Evolutionary conservation across 768 basidiomycete genomes (phyloP).

Genomic region (Peribolospora baueri): DNA sequence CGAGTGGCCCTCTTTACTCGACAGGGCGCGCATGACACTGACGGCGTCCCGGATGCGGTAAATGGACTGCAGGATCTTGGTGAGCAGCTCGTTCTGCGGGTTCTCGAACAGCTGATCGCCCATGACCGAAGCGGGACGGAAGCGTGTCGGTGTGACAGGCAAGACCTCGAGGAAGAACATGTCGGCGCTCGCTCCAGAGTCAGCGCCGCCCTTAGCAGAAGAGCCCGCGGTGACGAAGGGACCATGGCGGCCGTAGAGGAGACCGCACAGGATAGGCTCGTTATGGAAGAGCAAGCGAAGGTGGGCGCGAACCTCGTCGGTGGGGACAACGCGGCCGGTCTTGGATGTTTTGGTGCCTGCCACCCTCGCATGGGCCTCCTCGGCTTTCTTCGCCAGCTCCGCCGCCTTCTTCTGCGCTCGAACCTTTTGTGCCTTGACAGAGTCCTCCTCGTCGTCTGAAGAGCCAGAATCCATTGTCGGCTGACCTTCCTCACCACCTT

Average conservation of each 20-base stretch:
- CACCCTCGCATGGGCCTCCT: constrained; percentile 46
- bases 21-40: constrained; percentile 11
- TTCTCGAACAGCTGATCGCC: constrained; percentile 86
- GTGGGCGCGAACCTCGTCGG: constrained; percentile 85
- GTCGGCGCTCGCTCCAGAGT: constrained; percentile 41
- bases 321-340: constrained; percentile 57
- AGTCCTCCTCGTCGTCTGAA: constrained; percentile 29
- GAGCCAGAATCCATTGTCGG: constrained; percentile 24
- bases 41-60: constrained; percentile 34
- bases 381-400: constrained; percentile 42
- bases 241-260: constrained; percentile 83
- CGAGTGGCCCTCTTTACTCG: background rate
- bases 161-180: constrained; percentile 94
- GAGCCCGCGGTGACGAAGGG: constrained; percentile 17
- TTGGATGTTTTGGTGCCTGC: constrained; percentile 37
- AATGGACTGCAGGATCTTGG: constrained; percentile 53
- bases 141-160: constrained; percentile 77
- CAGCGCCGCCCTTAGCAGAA: no score
- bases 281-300: constrained; percentile 66
- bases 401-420: constrained; percentile 10
- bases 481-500: constrained; percentile 17
- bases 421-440: constrained; percentile 19
- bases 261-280: constrained; percentile 52
- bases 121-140: constrained; percentile 79
- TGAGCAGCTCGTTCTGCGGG: constrained; percentile 73